A percentile compares a stretch with the other conserved stretches of the same genome.
phyloP scores from a whole-genome alignment of 768 basidiomycete genomes.

The Collybia sordida region DNA sequence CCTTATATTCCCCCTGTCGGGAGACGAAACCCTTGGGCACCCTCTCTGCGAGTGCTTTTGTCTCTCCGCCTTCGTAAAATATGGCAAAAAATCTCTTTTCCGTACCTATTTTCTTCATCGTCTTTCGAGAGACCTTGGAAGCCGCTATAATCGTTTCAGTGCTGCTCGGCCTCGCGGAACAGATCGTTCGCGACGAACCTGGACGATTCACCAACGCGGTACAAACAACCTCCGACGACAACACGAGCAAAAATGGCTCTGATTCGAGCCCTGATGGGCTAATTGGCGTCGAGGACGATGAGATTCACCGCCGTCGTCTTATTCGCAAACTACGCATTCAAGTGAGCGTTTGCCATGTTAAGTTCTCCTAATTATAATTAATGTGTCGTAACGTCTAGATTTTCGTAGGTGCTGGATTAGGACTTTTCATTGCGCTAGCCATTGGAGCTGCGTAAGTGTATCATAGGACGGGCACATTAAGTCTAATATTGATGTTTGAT shows the following conservation, averaged over 20 bases:
- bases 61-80: conserved; percentile 13
- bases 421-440: conserved; percentile 75
- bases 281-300: conserved; percentile 23
- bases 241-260: conserved; percentile 24
- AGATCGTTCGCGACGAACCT: conserved; percentile 56
- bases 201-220: conserved; percentile 13
- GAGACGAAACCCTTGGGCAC: conserved; percentile 12
- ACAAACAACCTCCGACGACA: conserved; percentile 12
- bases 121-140: conserved; percentile 93
- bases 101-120: conserved; percentile 93
- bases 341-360: conserved; percentile 28
- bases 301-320: conserved; percentile 39
- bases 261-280: conserved; percentile 19
- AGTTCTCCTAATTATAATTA: neutral
- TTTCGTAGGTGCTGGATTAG: conserved; percentile 69
- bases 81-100: conserved; percentile 83
- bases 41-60: conserved; percentile 11
- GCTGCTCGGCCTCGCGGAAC: conserved; percentile 88
- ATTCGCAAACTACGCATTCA: conserved; percentile 71
- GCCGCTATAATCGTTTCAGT: conserved; percentile 91
- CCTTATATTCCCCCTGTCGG: conserved; percentile 3
- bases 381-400: conserved; percentile 44
- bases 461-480: neutral
- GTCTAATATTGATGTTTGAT: neutral
- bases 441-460: conserved; percentile 75